Evolutionary conservation across 2,329 filamentous ascomycete genomes (phyloP).

Genomic region (Madurella fahalii): DNA sequence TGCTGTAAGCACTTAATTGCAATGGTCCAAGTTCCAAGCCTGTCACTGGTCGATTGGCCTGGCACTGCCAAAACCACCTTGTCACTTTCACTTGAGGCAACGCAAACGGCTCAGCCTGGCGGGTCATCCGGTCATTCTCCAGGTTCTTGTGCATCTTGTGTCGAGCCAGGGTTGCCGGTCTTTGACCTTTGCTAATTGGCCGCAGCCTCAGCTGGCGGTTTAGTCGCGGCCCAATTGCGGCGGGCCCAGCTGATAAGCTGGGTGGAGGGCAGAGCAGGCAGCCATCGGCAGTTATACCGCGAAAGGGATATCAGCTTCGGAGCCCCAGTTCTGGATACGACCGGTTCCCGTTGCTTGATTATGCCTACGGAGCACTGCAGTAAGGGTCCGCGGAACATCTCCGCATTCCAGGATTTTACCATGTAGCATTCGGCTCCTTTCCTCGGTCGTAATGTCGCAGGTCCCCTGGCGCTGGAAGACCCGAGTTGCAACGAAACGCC

Average conservation of each 20-base stretch:
- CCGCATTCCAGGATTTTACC: conserved; percentile 8
- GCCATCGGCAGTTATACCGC: background rate
- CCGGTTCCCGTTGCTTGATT: no score
- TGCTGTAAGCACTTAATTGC: background rate
- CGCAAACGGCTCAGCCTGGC: no score
- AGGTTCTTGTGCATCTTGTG: no score
- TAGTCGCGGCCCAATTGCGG: conserved; percentile 9
- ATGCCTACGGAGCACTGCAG: no score
- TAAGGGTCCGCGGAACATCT: conserved; percentile 2
- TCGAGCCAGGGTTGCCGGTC: no score
- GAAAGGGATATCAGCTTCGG: background rate
- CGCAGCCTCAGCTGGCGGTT: background rate
- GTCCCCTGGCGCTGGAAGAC: background rate
- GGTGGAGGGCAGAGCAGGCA: conserved; percentile 7
- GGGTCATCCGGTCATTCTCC: no score
- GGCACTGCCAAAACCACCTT: background rate
- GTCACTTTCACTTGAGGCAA: background rate
- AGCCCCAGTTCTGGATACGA: no score
- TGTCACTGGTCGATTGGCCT: no score
- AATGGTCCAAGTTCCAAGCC: no score
- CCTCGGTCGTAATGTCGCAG: conserved; percentile 3
- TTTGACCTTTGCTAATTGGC: no score
- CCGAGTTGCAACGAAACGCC: no score
- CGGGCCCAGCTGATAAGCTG: conserved; percentile 5
- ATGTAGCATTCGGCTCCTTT: conserved; percentile 17